phyloP scores from a whole-genome alignment of 176 grass and related monocot species.

The Triticum turgidum region DNA sequence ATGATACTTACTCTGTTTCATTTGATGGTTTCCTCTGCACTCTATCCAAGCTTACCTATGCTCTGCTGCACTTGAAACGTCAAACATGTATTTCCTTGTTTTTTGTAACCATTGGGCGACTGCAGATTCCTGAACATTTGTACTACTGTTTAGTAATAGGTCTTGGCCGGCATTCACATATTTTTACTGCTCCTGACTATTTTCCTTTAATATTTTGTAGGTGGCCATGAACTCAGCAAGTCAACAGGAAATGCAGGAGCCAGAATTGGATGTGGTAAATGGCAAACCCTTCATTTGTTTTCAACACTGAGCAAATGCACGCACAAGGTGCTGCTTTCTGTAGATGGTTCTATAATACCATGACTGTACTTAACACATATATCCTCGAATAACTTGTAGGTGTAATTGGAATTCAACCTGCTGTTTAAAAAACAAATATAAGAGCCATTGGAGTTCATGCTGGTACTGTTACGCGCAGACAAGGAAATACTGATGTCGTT shows the following conservation, averaged over 20 bases:
- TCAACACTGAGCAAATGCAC: neutral
- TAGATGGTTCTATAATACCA: neutral
- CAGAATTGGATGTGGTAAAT: slow-evolving; percentile 66
- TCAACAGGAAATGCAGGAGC: slow-evolving; percentile 73
- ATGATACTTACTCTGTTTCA: neutral
- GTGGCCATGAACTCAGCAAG: slow-evolving; percentile 66
- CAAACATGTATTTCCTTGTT: neutral
- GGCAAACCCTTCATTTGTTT: neutral
- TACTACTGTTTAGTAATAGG: neutral
- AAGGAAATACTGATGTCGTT: slow-evolving; percentile 9
- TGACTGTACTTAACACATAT: neutral
- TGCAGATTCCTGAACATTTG: neutral
- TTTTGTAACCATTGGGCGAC: neutral
- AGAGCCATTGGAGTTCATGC: neutral
- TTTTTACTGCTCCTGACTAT: slow-evolving; percentile 15
- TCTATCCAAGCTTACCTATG: neutral
- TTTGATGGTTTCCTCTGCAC: neutral
- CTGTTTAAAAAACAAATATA: slow-evolving; percentile 34
- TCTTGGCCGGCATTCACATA: neutral
- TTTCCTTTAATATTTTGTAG: slow-evolving; percentile 41
- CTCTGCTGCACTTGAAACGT: neutral
- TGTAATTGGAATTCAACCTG: slow-evolving; percentile 58
- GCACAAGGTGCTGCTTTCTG: neutral
- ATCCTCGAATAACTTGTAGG: slow-evolving; percentile 34
- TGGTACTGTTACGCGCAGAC: neutral